Percentiles rank a stretch among this genome's conserved stretches.
Conservation (phyloP, 176 grass and related monocot species). For the Triticum monococcum region DNA sequence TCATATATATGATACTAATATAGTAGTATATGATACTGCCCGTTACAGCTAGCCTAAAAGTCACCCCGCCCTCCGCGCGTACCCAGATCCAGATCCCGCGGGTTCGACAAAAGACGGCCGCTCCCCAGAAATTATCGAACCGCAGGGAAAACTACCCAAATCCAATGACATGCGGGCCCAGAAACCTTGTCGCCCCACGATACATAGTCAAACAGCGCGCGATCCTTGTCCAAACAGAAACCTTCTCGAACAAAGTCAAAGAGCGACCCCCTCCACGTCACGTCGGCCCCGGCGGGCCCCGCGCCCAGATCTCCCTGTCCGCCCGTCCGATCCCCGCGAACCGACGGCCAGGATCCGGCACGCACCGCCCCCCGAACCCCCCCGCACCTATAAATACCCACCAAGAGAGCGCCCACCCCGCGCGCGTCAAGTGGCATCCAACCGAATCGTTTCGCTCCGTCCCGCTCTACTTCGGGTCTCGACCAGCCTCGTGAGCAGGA, state of each 20-base stretch:
- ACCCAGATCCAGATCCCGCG: constrained; percentile 30
- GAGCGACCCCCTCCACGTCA: constrained; percentile 45
- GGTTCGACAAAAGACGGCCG: constrained; percentile 50
- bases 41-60: constrained; percentile 19
- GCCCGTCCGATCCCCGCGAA: constrained; percentile 36
- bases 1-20: too few relatives aligned
- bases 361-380: not conserved
- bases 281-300: constrained; percentile 7
- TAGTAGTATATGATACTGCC: too few relatives aligned
- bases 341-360: constrained; percentile 33
- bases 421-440: constrained; percentile 22
- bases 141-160: accelerated
- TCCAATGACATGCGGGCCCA: not conserved
- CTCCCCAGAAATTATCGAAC: accelerated
- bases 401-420: not conserved
- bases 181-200: accelerated
- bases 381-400: constrained; percentile 49
- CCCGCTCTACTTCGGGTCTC: constrained; percentile 16
- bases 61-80: constrained; percentile 21
- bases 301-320: not conserved
- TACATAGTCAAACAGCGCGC: accelerated
- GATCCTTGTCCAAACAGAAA: not conserved
- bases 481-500: not conserved
- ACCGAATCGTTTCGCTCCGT: not conserved
- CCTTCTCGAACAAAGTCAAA: constrained; percentile 44